Evolutionary conservation across 176 grass and related monocot genomes (phyloP), one percentile per base, ranked within the genome.

Genomic region (Triticum turgidum): DNA sequence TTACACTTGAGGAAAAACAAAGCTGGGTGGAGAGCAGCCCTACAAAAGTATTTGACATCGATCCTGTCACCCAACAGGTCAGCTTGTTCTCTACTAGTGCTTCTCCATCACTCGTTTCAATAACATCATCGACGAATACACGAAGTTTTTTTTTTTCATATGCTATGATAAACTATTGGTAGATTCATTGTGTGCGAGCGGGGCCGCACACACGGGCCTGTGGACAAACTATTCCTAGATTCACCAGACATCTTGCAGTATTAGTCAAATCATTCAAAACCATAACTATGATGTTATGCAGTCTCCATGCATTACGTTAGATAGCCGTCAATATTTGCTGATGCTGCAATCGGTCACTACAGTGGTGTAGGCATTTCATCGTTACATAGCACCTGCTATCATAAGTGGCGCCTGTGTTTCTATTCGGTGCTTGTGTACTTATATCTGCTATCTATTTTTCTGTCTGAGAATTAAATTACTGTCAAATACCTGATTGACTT

Each of bases 11-110:
- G 5, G 94, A 99, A 34, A 99, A 93, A 86, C 73, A 21, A 89
- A 93, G 83, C 64, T 96, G 87, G 87, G 92, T 99, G 2, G 94
- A 96, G 41, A 99, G 92, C 89, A 99, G 94, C 78, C 97, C 97
- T 85, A 99, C 97, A 63, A 96, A 93, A 89, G 94, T 96, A 17
- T 93, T 94, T 82, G 83, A 81, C 37, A 78, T 99, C 84, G 92
- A 91, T 87, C 82, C 93, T 17, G 81, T 80, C 65, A 91, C 91
- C 49, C 72, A 94, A 65, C 88, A 99, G 97, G 97, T 99, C 20
- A 85, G 83, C 66, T 88, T 79, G n/a, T 63, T 91, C 78, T 69
- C 35, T 69, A 79, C 35, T 74, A 79, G n/a, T 72, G 47, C 35
- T 62, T 30, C 69, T 47, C 4, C 35, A 17, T 37, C 34, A 41